Evolutionary conservation across 2,329 filamentous ascomycete genomes (phyloP).

Genomic region (Aspergillus pseudoterreus): DNA sequence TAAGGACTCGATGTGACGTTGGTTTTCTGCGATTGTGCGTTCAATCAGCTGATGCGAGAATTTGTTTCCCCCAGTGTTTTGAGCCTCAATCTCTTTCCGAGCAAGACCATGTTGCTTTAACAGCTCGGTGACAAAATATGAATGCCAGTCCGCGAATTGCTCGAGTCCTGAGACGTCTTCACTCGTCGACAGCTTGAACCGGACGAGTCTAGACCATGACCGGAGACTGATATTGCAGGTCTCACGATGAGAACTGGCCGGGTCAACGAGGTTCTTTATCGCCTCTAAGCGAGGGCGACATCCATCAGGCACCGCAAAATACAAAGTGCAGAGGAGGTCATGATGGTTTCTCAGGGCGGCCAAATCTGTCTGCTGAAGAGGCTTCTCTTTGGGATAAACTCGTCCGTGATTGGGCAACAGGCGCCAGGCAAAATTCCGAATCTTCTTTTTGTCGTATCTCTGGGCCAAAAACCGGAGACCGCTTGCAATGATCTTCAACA

Average conservation of each 20-base stretch:
- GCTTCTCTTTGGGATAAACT: conserved; percentile 57
- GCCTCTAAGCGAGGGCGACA: conserved; percentile 52
- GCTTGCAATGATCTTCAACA: conserved; percentile 54
- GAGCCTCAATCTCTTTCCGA: conserved; percentile 56
- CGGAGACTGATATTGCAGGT: conserved; percentile 57
- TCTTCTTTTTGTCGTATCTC: conserved; percentile 50
- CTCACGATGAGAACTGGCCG: conserved; percentile 55
- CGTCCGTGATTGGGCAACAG: conserved; percentile 59
- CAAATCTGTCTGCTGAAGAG: conserved; percentile 51
- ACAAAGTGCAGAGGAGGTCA: conserved; percentile 58
- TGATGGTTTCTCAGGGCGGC: conserved; percentile 60
- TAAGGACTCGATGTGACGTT: conserved; percentile 54
- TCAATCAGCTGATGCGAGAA: conserved; percentile 49
- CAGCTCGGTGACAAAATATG: conserved; percentile 50
- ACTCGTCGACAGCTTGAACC: conserved; percentile 54
- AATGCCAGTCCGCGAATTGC: conserved; percentile 54
- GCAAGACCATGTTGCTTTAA: conserved; percentile 54
- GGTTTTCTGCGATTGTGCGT: conserved; percentile 53
- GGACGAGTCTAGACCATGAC: conserved; percentile 55
- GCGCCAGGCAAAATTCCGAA: conserved; percentile 55
- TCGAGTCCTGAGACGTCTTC: conserved; percentile 45
- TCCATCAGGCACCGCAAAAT: conserved; percentile 53
- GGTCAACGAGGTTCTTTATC: conserved; percentile 54
- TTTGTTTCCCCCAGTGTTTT: conserved; percentile 36
- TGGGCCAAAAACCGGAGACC: conserved; percentile 47